phyloP scores from a whole-genome alignment of 2,329 filamentous ascomycete genomes.

The Mollisiaceae sp. region DNA sequence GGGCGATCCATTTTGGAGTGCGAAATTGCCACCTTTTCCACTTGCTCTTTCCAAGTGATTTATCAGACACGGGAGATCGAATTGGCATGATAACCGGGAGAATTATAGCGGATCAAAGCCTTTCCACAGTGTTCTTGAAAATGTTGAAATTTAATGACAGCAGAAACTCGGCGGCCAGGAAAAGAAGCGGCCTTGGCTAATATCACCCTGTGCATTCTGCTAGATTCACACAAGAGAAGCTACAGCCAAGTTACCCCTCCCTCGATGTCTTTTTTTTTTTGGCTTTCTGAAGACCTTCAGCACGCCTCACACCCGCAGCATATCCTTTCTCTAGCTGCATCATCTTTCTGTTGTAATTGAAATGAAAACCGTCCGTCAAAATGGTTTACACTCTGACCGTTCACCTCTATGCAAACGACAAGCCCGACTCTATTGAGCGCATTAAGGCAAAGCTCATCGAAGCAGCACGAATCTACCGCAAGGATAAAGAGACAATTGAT shows the following conservation, averaged over 20 bases:
- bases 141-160: background rate
- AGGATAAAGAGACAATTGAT: slow-evolving; percentile 70
- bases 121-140: background rate
- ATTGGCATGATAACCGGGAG: background rate
- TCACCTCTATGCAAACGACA: slow-evolving; percentile 71
- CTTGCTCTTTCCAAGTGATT: background rate
- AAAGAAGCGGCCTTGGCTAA: background rate
- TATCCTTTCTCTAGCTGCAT: background rate
- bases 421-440: slow-evolving; percentile 66
- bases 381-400: slow-evolving; percentile 75
- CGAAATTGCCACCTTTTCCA: background rate
- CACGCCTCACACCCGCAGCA: background rate
- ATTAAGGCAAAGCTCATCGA: slow-evolving; percentile 75
- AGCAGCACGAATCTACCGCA: slow-evolving; percentile 72
- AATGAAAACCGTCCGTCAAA: slow-evolving; percentile 32
- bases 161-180: background rate
- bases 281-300: slow-evolving; percentile 9
- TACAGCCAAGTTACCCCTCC: too few relatives aligned
- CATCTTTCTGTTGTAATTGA: background rate
- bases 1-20: slow-evolving; percentile 14
- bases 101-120: background rate
- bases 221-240: too few relatives aligned
- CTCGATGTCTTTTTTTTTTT: background rate
- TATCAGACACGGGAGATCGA: background rate
- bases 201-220: slow-evolving; percentile 6